Evolutionary conservation across 2,329 filamentous ascomycete genomes (phyloP), one percentile per base, ranked within the genome.

Genomic region (Rachicladosporium sp.): DNA sequence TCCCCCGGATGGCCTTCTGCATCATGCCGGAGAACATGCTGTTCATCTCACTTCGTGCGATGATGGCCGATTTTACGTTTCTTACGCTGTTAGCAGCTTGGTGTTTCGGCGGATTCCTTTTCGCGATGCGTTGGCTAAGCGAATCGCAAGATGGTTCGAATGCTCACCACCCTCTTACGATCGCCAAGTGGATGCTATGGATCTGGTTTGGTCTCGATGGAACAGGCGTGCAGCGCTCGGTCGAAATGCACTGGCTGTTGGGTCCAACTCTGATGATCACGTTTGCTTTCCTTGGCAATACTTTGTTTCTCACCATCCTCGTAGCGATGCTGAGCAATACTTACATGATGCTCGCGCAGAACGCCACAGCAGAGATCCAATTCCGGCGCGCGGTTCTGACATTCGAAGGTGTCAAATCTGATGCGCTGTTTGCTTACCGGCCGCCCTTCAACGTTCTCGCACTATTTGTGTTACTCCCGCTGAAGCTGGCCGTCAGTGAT

Each of bases 151-250:
- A 60, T 59, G 58, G 58, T 13, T 54, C 50, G 34, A 48, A 49
- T 10, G 48, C 43, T 4, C 56, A 62, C 38, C 51, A 46, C 31
- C 60, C 78, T 4, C 63, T 82, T 60, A 83, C 79, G 1, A 87
- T 91, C 45, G 77, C 77, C 33, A 87, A 88, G 60, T 93, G 85
- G 85, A 89, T 93, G 83, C 73, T 91, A 2, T 91, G 82, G 73
- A 88, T 93, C 47, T 93, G 85, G 85, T 91, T 93, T 54, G 85
- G 85, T 2, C 73, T 93, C 2, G 85, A 91, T 50, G 85, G 58
- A 29, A 82, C 62, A 31, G 69, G 71, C 2, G 71, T 75, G 29
- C 62, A 71, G 45, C 64, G 69, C 42, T 71, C 71, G 51, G 69
- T 73, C 13, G 76, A 84, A 42, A 85, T 91, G 53, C 84, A 93